phyloP scores from a whole-genome alignment of 805 yeast species.

The Yarrowia bubula region DNA sequence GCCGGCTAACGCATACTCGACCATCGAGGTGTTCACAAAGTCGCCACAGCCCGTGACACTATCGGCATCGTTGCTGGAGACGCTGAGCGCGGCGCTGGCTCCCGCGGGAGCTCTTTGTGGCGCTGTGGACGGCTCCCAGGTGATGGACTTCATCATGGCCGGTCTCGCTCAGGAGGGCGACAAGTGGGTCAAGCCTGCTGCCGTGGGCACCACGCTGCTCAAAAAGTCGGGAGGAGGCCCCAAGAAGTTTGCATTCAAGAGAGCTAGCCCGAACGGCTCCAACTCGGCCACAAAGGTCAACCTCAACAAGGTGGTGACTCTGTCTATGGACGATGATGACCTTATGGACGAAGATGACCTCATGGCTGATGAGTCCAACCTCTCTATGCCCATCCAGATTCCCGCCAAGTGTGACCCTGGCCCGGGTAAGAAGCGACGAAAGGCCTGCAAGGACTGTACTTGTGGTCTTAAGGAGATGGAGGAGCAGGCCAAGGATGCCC shows the following conservation, averaged over 20 bases:
- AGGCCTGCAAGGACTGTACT: constrained; percentile 97
- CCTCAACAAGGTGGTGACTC: constrained; percentile 41
- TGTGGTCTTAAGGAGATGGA: constrained; percentile 93
- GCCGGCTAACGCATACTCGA: constrained; percentile 34
- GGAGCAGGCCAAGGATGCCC: constrained; percentile 46
- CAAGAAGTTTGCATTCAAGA: constrained; percentile 32
- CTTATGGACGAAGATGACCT: constrained; percentile 59
- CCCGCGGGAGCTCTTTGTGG: constrained; percentile 40
- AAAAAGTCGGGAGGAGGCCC: constrained; percentile 34
- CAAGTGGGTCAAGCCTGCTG: constrained; percentile 57
- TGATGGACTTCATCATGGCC: constrained; percentile 60
- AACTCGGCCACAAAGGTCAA: constrained; percentile 33
- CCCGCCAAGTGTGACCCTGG: constrained; percentile 59
- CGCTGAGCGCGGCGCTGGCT: constrained; percentile 35
- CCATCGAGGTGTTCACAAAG: constrained; percentile 36
- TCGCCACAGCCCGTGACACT: constrained; percentile 30
- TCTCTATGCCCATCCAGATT: constrained; percentile 44
- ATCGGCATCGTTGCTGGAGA: constrained; percentile 34
- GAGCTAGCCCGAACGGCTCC: constrained; percentile 36
- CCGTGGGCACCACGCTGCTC: constrained; percentile 35
- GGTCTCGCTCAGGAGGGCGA: constrained; percentile 53
- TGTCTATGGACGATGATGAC: constrained; percentile 50
- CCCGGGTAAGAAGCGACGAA: constrained; percentile 61
- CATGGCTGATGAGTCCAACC: constrained; percentile 44
- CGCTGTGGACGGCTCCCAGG: constrained; percentile 28